Evolutionary conservation across 164 flowering plant species (phyloP), one percentile per base, ranked within the genome.

Genomic region (Cinnamomum micranthum): DNA sequence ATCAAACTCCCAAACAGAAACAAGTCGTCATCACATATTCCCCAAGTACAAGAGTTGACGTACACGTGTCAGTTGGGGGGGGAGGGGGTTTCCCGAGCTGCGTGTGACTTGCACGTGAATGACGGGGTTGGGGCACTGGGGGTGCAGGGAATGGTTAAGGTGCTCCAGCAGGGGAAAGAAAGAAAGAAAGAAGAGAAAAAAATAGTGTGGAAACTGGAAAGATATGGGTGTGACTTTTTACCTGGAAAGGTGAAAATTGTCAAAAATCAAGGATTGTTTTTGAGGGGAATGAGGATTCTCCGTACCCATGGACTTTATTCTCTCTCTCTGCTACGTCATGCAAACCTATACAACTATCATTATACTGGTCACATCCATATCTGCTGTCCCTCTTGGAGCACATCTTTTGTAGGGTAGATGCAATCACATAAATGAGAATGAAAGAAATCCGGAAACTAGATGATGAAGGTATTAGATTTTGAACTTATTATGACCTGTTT

Each of bases 301-400:
- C 64, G 70, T 25, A 28, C 50, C 4, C 60, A 14, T 74, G 70
- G 19, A n/a, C 76, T 74, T 74, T 74, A 66, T 74, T 74, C 76
- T 66, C 27, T 25, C 70, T 25, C 70, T 51, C 67, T 41, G 47
- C 47, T 74, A 74, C 76, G 76, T 74, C 76, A 74, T 66, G 60
- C 55, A 68, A 25, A 47, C 19, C 15, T 47, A 69, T 31, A 74
- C 28, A 41, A 41, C 11, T 41, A 74, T 31, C 12, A 74, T 74
- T 25, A 66, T 65, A 41, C 51, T 23, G 12, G 76, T 74, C 76
- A 22, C 64, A 51, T 74, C 76, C 2, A 74, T 23, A 74, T 23
- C 70, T 66, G 23, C 67, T 22, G 13, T 64, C 67, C 28, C 13
- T 10, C 67, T 10, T 13, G 14, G 14, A 25, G 17, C 67, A 11